Base-by-base conservation (phyloP, 208 protist species). In the Angomonas desouzai region DNA sequence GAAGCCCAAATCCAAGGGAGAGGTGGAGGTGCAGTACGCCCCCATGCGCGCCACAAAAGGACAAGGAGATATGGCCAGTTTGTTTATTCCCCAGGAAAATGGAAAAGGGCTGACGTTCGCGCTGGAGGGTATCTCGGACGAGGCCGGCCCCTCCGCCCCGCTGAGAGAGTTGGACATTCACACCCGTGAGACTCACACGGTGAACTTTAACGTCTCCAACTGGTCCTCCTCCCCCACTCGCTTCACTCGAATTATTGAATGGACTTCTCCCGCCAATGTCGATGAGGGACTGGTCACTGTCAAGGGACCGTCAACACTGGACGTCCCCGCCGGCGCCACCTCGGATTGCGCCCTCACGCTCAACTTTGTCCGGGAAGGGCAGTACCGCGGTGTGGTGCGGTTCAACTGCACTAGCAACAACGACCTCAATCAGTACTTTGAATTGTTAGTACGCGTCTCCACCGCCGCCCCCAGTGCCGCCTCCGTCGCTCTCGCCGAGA, bases 41-140 rank as follows among this genome's bases (percentile, higher is more conserved):
- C 97, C 97, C 23, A 64, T 92, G 60, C 49, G 74, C 7, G 84
- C 92, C 51, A 97, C 91, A 4, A 36, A 48, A 10, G 45, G 45
- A 51, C 59, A 64, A 18, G 18, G 60, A 9, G 92, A 98, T 69
- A 29, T 47, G 2, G 96, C 81, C 20, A 91, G 66, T 18, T 67
- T 98, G 0, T 98, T 98, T 73, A 79, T 99, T 23, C 91, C 97
- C 55, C 77, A 94, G 30, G 93, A 96, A 0, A 83, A 96, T 49
- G 97, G 97, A 58, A 73, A 74, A 9, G 96, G 87, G 1, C 55
- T 91, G 11, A 78, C 87, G 9, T 95, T 91, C 68, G 72, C 69
- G 20, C 77, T 97, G 28, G 87, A 94, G 53, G 94, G 94, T 33
- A 62, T 29, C 0, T 77, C 91, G 0, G 76, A 81, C 11, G 53